These are phyloP conservation scores for Coemansia sp. DNA, from an alignment of 192 early-diverging fungal genomes.

Conservation along the genomic window DNA sequence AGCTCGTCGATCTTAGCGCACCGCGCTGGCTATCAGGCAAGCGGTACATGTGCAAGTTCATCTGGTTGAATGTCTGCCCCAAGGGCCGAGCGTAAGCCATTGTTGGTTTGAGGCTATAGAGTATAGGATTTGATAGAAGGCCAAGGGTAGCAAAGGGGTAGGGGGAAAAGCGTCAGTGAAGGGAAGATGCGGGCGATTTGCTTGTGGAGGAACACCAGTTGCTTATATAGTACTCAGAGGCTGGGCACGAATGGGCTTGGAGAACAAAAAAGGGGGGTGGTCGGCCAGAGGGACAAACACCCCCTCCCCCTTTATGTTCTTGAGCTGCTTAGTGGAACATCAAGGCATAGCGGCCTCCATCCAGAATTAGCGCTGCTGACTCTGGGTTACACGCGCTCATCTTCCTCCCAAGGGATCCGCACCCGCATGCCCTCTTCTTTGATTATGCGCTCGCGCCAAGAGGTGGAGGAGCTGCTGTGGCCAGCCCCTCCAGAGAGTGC, in stretches of 20 bases:
- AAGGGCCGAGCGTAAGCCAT: slow-evolving; percentile 51
- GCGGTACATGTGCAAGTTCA: slow-evolving; percentile 53
- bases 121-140: background rate
- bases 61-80: slow-evolving; percentile 55
- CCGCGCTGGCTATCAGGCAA: slow-evolving; percentile 53
- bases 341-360: background rate
- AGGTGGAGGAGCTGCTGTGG: background rate
- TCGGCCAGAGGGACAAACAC: background rate
- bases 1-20: slow-evolving; percentile 38
- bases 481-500: background rate
- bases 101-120: background rate
- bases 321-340: background rate
- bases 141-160: background rate
- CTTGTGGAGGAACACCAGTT: background rate
- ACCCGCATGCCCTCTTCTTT: background rate
- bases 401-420: background rate
- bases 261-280: background rate
- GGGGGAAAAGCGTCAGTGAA: background rate
- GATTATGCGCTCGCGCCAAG: background rate
- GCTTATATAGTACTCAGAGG: background rate
- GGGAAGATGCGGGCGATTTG: background rate
- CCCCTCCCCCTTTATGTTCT: too few relatives aligned
- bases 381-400: background rate
- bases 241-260: background rate
- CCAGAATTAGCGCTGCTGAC: background rate